Conservation (phyloP, 176 grass and related monocot genomes). For the Eleusine coracana region DNA sequence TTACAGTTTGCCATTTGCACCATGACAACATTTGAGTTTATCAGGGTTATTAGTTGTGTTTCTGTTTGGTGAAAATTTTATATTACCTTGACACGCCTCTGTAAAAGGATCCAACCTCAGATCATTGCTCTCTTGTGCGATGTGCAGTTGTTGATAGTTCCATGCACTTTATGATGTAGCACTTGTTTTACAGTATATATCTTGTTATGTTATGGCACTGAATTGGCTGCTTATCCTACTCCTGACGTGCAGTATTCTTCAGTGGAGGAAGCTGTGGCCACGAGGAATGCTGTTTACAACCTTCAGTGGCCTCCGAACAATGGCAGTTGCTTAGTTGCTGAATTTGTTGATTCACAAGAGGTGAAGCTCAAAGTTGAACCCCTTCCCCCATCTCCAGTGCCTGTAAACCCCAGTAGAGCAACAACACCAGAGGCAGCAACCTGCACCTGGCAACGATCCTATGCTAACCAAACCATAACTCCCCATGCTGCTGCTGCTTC, state of each 20-base stretch:
- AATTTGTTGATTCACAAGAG: slow-evolving; percentile 81
- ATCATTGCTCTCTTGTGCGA: too few relatives aligned
- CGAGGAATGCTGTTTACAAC: slow-evolving; percentile 78
- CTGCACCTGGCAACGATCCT: slow-evolving; percentile 46
- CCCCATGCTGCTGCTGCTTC: slow-evolving; percentile 22
- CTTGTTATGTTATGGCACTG: neutral
- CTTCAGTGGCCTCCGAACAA: slow-evolving; percentile 83
- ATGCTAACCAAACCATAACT: slow-evolving; percentile 42
- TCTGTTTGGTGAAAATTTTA: neutral
- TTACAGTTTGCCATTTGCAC: neutral
- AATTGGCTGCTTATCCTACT: neutral
- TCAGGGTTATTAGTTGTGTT: too few relatives aligned
- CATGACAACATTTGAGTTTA: neutral
- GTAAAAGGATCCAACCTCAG: too few relatives aligned
- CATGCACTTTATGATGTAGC: neutral
- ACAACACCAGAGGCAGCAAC: neutral
- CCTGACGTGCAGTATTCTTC: slow-evolving; percentile 60
- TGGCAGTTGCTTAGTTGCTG: slow-evolving; percentile 57
- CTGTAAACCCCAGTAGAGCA: slow-evolving; percentile 26
- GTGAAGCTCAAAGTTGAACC: slow-evolving; percentile 59
- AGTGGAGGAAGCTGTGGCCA: slow-evolving; percentile 74
- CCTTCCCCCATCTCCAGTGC: slow-evolving; percentile 38
- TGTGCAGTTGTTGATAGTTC: neutral
- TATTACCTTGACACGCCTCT: neutral
- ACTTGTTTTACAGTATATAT: slow-evolving; percentile 20